Evolutionary conservation across 257 asterid species (phyloP), one percentile per base, ranked within the genome.

Genomic region (Hygrophila difformis): DNA sequence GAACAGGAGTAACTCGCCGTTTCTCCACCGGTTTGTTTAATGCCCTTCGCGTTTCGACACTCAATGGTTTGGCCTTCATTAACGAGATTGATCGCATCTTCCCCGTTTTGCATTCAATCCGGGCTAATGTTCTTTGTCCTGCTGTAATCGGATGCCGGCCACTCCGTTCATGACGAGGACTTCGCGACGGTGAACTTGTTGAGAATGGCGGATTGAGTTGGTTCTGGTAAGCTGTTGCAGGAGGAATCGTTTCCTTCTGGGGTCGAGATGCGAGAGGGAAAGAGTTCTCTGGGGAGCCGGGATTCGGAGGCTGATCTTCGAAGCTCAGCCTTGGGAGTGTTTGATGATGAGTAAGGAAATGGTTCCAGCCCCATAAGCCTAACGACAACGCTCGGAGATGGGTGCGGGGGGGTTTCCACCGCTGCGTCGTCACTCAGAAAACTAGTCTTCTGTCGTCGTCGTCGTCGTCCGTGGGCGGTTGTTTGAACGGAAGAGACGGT

Each of bases 261-360:
- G 34, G 43, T 12, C 17, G 7, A 10, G 46, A 66, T 60, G 40
- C 73, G 70, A 36, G 69, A 59, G 17, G 64, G 71, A 53, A 86
- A 74, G 15, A 82, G 71, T 63, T 76, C 93, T 52, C 73, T 64
- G 6, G 94, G 60, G 39, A 75, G 85, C 46, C 97, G 69, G 2
- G 97, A 88, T 53, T 88, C 97, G 6, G 96, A 86, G 14, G 92
- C 77, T 45, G 92, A 82, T 72, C 96, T 66, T 54, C 94, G 73
- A 24, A 85, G 81, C 75, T 79, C 83, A 8, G 81, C 69, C 18
- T 47, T 55, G 63, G 1, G 69, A 42, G 14, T 57, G 53, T 63
- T 60, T 1, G 84, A 75, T 58, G 74, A 51, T 1, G n/a, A n/a
- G n/a, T n/a, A n/a, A n/a, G n/a, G n/a, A n/a, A n/a, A n/a, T n/a